Conservation (phyloP, 306 rosid species). For the Medicago arabica region DNA sequence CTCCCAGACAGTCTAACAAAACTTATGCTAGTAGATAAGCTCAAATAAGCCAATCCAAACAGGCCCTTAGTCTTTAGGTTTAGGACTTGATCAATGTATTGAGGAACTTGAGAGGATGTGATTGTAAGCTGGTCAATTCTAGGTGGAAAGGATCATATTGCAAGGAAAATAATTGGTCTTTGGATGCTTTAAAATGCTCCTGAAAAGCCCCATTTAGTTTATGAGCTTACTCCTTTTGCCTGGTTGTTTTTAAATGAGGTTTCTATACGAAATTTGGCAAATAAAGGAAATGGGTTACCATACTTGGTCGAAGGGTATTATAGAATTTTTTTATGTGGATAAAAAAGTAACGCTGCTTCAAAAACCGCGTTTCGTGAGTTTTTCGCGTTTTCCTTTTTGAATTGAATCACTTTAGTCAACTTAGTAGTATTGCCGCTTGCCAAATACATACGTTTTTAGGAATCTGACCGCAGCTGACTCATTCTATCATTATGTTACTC, state of each 20-base stretch:
- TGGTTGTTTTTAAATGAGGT: not conserved
- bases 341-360: not conserved
- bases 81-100: not conserved
- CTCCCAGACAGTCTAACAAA: too few species aligned
- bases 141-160: slow-evolving; percentile 1
- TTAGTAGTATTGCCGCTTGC: not conserved
- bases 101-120: slow-evolving; percentile 8
- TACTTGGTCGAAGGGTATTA: not conserved
- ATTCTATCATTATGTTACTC: not conserved
- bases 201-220: slow-evolving; percentile 2
- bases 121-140: not conserved
- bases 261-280: not conserved
- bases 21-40: too few species aligned
- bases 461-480: not conserved
- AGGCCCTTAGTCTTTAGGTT: not conserved
- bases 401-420: slow-evolving; percentile 8
- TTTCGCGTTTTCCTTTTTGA: not conserved
- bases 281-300: not conserved
- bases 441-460: slow-evolving; percentile 5
- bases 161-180: not conserved
- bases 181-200: slow-evolving; percentile 13
- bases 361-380: not conserved
- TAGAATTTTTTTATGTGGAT: not conserved
- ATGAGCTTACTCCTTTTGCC: not conserved
- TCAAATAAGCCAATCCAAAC: too few species aligned